Evolutionary conservation across 106 monocot species (phyloP).

Genomic region (Agapanthus africanus): DNA sequence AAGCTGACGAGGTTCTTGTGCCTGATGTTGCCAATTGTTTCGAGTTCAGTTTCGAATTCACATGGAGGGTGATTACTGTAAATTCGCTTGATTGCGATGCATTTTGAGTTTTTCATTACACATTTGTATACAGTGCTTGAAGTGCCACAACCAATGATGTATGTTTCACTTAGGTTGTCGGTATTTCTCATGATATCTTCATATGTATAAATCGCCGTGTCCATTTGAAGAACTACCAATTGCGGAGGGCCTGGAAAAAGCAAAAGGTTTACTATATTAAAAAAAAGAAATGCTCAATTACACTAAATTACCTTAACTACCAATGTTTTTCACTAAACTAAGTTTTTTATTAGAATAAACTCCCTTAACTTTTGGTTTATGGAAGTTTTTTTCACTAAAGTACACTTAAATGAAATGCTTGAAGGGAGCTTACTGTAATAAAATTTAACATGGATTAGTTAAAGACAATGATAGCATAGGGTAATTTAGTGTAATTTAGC

Average conservation of each 20-base stretch:
- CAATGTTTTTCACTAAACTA: too few relatives aligned
- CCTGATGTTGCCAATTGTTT: conserved; percentile 83
- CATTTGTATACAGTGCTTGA: conserved; percentile 95
- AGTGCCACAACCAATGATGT: conserved; percentile 81
- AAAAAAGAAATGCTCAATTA: not conserved
- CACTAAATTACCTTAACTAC: too few relatives aligned
- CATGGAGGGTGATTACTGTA: conserved; percentile 61
- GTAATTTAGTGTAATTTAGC: too few relatives aligned
- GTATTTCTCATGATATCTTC: conserved; percentile 89
- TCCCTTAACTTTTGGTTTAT: too few relatives aligned
- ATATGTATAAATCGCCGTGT: conserved; percentile 81
- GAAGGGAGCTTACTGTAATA: too few relatives aligned
- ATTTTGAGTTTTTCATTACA: conserved; percentile 61
- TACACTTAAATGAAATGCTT: not conserved
- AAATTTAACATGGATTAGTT: too few relatives aligned
- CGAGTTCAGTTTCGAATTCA: conserved; percentile 91
- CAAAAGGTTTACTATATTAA: not conserved
- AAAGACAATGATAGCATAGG: too few relatives aligned
- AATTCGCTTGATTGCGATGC: conserved; percentile 75
- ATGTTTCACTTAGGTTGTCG: conserved; percentile 83
- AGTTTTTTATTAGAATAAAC: too few relatives aligned
- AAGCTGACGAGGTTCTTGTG: conserved; percentile 90
- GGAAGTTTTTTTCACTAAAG: too few relatives aligned
- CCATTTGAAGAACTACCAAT: conserved; percentile 81
- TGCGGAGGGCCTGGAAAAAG: conserved; percentile 58